Evolutionary conservation across 2,329 filamentous ascomycete species (phyloP), one percentile per base, ranked within the genome.

Genomic region (Alternaria atra): DNA sequence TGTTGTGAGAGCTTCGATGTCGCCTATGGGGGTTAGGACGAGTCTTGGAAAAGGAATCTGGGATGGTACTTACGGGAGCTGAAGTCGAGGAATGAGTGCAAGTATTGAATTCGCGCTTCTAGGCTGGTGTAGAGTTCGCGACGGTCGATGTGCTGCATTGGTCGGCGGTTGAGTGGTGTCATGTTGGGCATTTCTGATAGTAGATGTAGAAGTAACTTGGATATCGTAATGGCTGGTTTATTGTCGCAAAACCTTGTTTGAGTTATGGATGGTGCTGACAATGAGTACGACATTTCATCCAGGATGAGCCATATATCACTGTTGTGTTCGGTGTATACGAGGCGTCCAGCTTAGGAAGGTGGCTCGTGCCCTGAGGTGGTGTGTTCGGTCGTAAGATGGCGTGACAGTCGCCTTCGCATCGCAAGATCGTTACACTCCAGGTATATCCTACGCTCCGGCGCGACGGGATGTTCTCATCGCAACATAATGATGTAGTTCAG

Each of bases 41-140:
- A 10, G 6, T 6, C 15, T 27, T 29, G 13, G 5, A 13, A 0
- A 3, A 3, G 15, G 17, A n/a, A 4, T 3, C 6, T 12, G 2
- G 20, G 20, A 17, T n/a, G 2, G 12, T 12, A 78, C 87, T 52
- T 82, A 92, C 90, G 84, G 61, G 86, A 86, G 69, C 86, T 89
- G 73, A 93, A 93, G 72, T 93, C 91, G 27, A 93, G 85, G 61
- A 93, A 93, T 30, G 87, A 88, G 69, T 92, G 90, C 2, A 93
- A 84, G 65, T 93, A 93, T 52, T 86, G 86, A 60, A 93, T 86
- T 52, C 91, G 84, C 0, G 87, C 84, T 64, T 91, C 89, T 15
- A 93, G 83, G 67, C 86, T 87, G 25, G 88, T 91, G 78, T 92
- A 92, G 6, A 93, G 82, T 42, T 90, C 87, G 76, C 89, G 87